phyloP scores from a whole-genome alignment of 352 stramenopile species.

The Pythium biforme region DNA sequence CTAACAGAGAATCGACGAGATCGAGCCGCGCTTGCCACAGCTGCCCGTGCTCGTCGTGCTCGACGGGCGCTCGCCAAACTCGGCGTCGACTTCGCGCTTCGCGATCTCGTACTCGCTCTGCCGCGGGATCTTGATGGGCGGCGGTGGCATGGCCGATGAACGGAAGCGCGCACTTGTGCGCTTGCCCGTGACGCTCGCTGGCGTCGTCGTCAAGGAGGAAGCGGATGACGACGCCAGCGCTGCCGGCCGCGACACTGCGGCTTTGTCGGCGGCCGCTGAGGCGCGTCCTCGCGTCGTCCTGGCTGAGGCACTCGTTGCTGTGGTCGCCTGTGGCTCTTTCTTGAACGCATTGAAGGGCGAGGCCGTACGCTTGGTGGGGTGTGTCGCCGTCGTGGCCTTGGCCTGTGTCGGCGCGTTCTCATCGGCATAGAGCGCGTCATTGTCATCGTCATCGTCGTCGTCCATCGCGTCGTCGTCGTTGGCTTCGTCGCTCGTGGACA shows the following conservation, averaged over 20 bases:
- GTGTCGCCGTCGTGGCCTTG: neutral
- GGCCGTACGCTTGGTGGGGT: neutral
- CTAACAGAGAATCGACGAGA: constrained; percentile 72
- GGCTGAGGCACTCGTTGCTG: neutral
- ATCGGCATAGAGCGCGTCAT: constrained; percentile 18
- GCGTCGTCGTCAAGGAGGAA: no score
- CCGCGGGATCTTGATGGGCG: constrained; percentile 67
- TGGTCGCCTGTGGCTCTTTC: constrained; percentile 5
- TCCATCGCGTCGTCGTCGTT: constrained; percentile 9
- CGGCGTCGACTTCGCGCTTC: constrained; percentile 13
- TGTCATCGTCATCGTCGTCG: constrained; percentile 21
- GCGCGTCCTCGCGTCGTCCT: neutral
- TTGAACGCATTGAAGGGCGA: neutral
- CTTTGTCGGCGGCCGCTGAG: neutral
- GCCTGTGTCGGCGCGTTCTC: constrained; percentile 14
- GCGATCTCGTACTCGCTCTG: constrained; percentile 31
- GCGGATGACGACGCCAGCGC: neutral
- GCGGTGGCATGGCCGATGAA: constrained; percentile 30
- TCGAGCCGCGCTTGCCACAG: constrained; percentile 53
- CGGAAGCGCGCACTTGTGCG: constrained; percentile 17
- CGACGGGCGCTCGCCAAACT: constrained; percentile 35
- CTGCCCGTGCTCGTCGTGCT: constrained; percentile 56
- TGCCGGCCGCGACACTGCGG: constrained; percentile 2
- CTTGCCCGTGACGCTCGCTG: constrained; percentile 6
- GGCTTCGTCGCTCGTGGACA: constrained; percentile 8